Evolutionary conservation across 371 early-diverging fungal species (phyloP).

Genomic region (Mucor irregularis): DNA sequence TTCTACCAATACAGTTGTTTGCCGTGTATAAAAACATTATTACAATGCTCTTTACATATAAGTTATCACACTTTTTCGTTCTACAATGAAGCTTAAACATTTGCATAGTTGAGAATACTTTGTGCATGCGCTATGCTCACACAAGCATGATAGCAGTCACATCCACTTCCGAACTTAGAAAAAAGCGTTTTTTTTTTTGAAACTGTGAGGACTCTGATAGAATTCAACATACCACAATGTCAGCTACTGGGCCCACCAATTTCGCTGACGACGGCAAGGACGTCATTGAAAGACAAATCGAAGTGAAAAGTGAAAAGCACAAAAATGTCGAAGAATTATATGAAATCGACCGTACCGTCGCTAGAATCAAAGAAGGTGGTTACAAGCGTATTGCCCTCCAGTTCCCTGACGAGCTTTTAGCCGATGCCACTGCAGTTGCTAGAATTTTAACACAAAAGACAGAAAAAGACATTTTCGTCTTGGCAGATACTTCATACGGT

Average conservation of each 20-base stretch:
- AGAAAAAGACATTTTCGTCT: constrained; percentile 60
- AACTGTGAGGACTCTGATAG: too few species aligned
- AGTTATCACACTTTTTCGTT: too few species aligned
- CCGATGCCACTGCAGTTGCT: constrained; percentile 68
- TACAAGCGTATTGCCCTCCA: constrained; percentile 80
- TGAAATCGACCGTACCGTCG: constrained; percentile 70
- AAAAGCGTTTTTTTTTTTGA: neutral
- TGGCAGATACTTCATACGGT: constrained; percentile 95
- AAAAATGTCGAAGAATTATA: constrained; percentile 48
- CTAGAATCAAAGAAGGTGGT: constrained; percentile 45
- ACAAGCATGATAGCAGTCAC: too few species aligned
- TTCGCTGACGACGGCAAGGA: constrained; percentile 69
- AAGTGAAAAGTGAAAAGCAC: constrained; percentile 46
- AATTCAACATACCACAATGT: neutral
- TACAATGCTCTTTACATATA: too few species aligned
- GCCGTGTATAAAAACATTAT: too few species aligned
- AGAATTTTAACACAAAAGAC: constrained; percentile 49
- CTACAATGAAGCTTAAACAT: too few species aligned
- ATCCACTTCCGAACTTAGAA: too few species aligned
- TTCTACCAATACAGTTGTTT: too few species aligned
- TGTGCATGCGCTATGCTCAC: too few species aligned
- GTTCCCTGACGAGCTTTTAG: constrained; percentile 89
- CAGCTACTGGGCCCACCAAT: constrained; percentile 55
- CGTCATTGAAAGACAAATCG: constrained; percentile 60
- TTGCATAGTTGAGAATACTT: too few species aligned